Base-by-base conservation (phyloP, 352 stramenopile species). In the Hyaloperonospora arabidopsidis region DNA sequence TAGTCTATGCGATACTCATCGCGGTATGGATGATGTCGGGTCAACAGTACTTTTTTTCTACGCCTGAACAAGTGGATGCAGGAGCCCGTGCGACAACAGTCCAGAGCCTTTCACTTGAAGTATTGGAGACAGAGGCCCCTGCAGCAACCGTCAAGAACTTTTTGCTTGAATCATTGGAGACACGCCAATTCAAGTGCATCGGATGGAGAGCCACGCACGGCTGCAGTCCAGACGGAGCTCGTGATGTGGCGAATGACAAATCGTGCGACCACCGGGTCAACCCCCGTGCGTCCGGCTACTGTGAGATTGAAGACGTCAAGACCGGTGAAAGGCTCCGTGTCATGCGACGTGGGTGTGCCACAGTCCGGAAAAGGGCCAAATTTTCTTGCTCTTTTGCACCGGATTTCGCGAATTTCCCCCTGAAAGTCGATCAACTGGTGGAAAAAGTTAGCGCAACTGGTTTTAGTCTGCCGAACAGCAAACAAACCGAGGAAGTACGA, bases 341-440 rank as follows among this genome's bases (percentile, higher is more conserved):
- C 7, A 73, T 81, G 65, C 36, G 39, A 43, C 52, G 34, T 6
- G 45, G 55, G 17, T 84, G 73, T 58, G 49, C 36, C 23, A 70
- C 55, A 5, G 36, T 79, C 0, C 57, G 34, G 0, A 35, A 50
- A 21, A 32, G 59, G n/a, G 55, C 63, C 5, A 22, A 35, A 8
- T 80, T 80, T 48, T 56, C 45, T 5, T 81, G 71, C 44, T 32
- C 69, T 28, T 38, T 66, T 22, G 70, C 73, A 8, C 38, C 41
- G 1, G 36, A 81, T 18, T 73, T 80, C 44, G 45, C 68, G 17
- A 54, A 64, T 11, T 76, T 72, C 45, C 54, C 43, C 38, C 29
- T 61, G 13, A 4, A 62, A n/a, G 43, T 44, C 1, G 17, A 54
- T 2, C 43, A 54, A 5, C 48, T 18, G 8, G 25, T 14, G 2